Percentiles rank a stretch among this genome's conserved stretches.
These are phyloP conservation scores for Neospora caninum DNA, from an alignment of 169 alveolate genomes.

Conservation along the genomic window DNA sequence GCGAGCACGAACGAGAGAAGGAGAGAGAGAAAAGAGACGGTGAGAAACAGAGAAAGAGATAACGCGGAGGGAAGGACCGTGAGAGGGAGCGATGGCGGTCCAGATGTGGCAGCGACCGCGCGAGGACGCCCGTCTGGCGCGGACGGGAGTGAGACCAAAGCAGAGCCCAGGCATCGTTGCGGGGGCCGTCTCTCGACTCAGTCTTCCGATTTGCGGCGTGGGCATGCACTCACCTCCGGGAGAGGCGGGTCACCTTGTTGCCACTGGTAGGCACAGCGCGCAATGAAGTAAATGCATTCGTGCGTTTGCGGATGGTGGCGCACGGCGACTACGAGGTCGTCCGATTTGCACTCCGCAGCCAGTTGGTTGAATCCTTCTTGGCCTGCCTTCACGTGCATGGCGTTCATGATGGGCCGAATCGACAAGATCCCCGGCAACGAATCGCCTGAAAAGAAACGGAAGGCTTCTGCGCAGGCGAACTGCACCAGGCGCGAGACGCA, in stretches of 20 bases:
- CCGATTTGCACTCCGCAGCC: conserved; percentile 57
- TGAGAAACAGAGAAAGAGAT: neutral
- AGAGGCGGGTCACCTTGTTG: neutral
- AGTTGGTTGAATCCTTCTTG: conserved; percentile 73
- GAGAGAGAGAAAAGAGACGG: neutral
- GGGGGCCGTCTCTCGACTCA: too few species aligned
- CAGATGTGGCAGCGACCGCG: neutral
- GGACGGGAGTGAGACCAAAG: too few species aligned
- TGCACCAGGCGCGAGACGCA: too few species aligned
- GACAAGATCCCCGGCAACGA: conserved; percentile 77
- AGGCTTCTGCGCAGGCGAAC: too few species aligned
- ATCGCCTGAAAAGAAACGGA: conserved; percentile 62
- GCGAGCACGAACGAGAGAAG: conserved; percentile 18
- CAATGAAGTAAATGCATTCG: conserved; percentile 66
- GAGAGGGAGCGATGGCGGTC: neutral
- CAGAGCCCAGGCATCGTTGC: too few species aligned
- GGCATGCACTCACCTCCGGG: conserved; percentile 25
- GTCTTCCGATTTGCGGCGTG: too few species aligned
- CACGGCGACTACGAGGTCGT: conserved; percentile 70
- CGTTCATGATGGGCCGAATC: conserved; percentile 80
- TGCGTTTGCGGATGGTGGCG: conserved; percentile 74
- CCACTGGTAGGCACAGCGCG: conserved; percentile 60
- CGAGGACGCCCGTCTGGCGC: too few species aligned
- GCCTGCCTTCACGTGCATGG: conserved; percentile 78
- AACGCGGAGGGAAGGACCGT: neutral